phyloP scores from a whole-genome alignment of 1,284 basidiomycete species.

The Ganoderma lucidum region DNA sequence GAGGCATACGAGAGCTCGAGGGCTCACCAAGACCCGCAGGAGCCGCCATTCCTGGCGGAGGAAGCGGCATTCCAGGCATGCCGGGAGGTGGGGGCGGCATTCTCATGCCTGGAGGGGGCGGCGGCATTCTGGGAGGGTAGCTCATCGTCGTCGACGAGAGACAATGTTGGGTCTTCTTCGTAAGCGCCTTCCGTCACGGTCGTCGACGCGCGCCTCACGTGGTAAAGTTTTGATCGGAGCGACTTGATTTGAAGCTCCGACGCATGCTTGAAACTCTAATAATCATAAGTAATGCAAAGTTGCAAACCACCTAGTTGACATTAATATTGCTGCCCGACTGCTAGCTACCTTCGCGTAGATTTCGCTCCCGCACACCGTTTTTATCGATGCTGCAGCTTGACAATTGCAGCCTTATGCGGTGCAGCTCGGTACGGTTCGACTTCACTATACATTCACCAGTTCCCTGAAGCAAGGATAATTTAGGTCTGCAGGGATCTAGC shows the following conservation, averaged over 20 bases:
- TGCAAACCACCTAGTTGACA: no score
- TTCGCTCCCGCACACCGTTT: no score
- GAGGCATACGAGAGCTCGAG: slow-evolving; percentile 70
- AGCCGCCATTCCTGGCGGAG: slow-evolving; percentile 52
- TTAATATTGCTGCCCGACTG: no score
- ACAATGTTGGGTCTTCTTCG: slow-evolving; percentile 25
- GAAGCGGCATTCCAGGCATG: slow-evolving; percentile 67
- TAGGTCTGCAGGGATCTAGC: neutral
- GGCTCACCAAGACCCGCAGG: slow-evolving; percentile 47
- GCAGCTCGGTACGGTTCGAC: neutral
- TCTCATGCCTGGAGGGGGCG: slow-evolving; percentile 65
- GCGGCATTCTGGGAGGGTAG: slow-evolving; percentile 44
- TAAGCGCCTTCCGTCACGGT: slow-evolving; percentile 26
- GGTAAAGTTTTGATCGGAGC: slow-evolving; percentile 2
- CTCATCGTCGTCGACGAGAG: slow-evolving; percentile 42
- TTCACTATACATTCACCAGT: neutral
- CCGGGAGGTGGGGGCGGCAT: slow-evolving; percentile 57
- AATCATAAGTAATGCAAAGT: no score
- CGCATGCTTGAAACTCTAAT: neutral
- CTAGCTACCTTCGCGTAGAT: no score
- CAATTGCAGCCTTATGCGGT: neutral
- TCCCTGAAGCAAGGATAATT: neutral
- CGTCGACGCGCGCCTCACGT: slow-evolving; percentile 32
- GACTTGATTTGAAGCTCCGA: neutral
- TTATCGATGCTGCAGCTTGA: neutral